Evolutionary conservation across 306 rosid species (phyloP), one percentile per base, ranked within the genome.

Genomic region (Castanospermum australe): DNA sequence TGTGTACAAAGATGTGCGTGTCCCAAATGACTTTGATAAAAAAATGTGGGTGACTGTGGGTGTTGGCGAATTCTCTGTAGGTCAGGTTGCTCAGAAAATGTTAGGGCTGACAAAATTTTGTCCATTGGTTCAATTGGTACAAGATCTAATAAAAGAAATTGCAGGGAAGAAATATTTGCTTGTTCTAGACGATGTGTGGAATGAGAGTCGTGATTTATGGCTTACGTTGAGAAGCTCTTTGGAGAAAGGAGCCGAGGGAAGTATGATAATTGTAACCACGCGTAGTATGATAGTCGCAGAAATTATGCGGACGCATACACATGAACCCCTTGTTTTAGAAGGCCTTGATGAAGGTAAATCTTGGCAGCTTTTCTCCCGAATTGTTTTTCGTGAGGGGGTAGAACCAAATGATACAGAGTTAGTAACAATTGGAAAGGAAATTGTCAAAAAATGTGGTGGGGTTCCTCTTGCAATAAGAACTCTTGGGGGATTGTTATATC

Each of bases 41-140:
- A 48, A 74, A 13, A 65, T 81, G 55, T 81, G 76, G 80, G 70
- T 74, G 0, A n/a, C n/a, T 81, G 61, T 73, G 84, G 54, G 63
- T 73, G 63, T 28, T n/a, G n/a, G n/a, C n/a, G n/a, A n/a, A n/a
- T n/a, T n/a, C n/a, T n/a, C n/a, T n/a, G n/a, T n/a, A n/a, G n/a
- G n/a, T n/a, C n/a, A n/a, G n/a, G n/a, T n/a, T n/a, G 51, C 67
- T 5, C 35, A 56, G 56, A 73, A 65, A 0, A 67, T 66, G 30
- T 22, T 55, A 12, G 50, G 76, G 39, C 11, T 2, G 5, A 15
- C 13, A 47, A n/a, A n/a, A n/a, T n/a, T n/a, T n/a, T n/a, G n/a
- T n/a, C n/a, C n/a, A n/a, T n/a, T n/a, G n/a, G n/a, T 14, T 10
- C 44, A 17, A 30, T 6, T 67, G 36, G 15, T 8, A 30, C 2